Conservation (phyloP, 768 basidiomycete genomes). For the Leccinum truebloodii region DNA sequence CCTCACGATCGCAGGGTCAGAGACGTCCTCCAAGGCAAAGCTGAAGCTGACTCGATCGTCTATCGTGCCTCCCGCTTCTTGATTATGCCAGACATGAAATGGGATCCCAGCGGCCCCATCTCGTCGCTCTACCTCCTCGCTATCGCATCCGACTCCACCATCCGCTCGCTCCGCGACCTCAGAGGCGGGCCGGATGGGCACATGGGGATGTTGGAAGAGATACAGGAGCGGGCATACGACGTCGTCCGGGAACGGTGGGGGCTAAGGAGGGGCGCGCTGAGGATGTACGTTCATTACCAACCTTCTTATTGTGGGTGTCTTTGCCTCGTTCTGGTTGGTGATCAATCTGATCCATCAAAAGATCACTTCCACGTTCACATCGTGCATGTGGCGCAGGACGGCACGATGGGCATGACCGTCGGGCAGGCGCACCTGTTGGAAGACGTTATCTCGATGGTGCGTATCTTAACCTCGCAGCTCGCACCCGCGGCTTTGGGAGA, state of each 20-base stretch:
- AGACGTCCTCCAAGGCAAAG: conserved; percentile 74
- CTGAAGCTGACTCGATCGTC: conserved; percentile 75
- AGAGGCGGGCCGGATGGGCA: conserved; percentile 47
- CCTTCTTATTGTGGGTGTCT: conserved; percentile 86
- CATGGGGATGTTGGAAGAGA: conserved; percentile 63
- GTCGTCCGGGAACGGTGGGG: conserved; percentile 67
- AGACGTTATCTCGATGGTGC: conserved; percentile 83
- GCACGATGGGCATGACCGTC: conserved; percentile 69
- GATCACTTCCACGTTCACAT: conserved; percentile 96
- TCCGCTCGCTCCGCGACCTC: conserved; percentile 80
- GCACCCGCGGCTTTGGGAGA: too few species aligned
- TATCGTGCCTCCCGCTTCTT: conserved; percentile 65
- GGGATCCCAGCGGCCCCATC: conserved; percentile 73
- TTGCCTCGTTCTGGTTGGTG: background rate
- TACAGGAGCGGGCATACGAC: conserved; percentile 54
- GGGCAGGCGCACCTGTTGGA: conserved; percentile 94
- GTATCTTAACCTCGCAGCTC: conserved; percentile 16
- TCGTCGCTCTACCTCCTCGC: conserved; percentile 84
- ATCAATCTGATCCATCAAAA: conserved; percentile 29
- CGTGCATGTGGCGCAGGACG: conserved; percentile 66
- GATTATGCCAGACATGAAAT: conserved; percentile 95
- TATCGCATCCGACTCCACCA: conserved; percentile 58
- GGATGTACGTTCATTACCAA: conserved; percentile 93
- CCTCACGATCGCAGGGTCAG: conserved; percentile 62
- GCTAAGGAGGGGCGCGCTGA: conserved; percentile 56